Evolutionary conservation across 148 eudicot genomes (phyloP), one percentile per base, ranked within the genome.

Genomic region (Euryodendron excelsum): DNA sequence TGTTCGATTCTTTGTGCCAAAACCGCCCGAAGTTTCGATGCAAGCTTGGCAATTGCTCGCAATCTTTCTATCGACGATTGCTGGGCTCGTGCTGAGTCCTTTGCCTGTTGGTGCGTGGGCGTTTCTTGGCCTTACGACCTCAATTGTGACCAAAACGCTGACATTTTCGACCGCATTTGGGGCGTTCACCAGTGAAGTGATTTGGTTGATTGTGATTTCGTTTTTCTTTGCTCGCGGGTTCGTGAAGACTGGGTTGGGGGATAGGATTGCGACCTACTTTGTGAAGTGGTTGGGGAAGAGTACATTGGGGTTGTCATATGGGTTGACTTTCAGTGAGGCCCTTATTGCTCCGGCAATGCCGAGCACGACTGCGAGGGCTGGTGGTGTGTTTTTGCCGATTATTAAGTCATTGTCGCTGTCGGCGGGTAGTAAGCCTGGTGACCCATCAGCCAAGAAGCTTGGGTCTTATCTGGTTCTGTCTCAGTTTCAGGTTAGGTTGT

Each of bases 321-420:
- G 98, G 60, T 79, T 95, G 86, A 84, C 97, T 2, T 17, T 91
- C 50, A 91, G 97, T 62, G 98, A 95, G 72, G 89, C 95, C 0
- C 82, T 95, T 50, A 93, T 95, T 73, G 97, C 98, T 6, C 98
- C 98, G 27, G 98, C 97, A 21, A 95, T 95, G 98, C 98, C 97
- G 0, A 93, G 97, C 56, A 95, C 98, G 4, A 95, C 98, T 0
- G 98, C 97, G 0, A 88, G 98, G 66, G 98, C 97, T 20, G 98
- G 98, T 10, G 97, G 98, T 0, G 91, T 95, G 41, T 95, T 95
- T 69, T 81, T 95, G 86, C 98, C 97, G 0, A 93, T 95, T 68
- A 93, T 94, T 78, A 92, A 95, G 75, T 95, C 98, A 31, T 87
- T 93, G 74, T 88, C 98, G 23, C 37, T 91, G 4, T 90, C 93